A percentile compares a stretch with the other conserved stretches of the same genome.
These are phyloP conservation scores for Euphorbia corollata DNA, from an alignment of 441 rosid genomes.

Conservation along the genomic window DNA sequence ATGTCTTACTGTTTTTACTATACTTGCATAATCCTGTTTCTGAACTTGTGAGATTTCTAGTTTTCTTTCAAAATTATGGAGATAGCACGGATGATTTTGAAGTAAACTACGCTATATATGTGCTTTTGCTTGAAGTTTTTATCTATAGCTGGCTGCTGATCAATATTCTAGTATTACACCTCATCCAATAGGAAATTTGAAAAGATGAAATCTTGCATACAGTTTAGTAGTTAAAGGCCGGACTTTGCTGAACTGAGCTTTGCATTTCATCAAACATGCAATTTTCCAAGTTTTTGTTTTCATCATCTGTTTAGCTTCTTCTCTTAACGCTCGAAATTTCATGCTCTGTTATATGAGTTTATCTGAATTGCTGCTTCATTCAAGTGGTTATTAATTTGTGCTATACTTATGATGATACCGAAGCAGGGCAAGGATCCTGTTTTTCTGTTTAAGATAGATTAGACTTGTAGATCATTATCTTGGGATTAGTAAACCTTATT, in stretches of 20 bases:
- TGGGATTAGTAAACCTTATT: too few species aligned
- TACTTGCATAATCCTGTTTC: too few species aligned
- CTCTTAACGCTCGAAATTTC: not conserved
- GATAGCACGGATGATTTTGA: constrained; percentile 51
- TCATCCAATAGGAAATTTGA: too few species aligned
- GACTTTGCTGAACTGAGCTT: not conserved
- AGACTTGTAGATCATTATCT: not conserved
- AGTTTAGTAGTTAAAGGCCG: too few species aligned
- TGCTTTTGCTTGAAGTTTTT: not conserved
- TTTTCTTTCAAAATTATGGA: too few species aligned
- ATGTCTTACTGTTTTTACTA: constrained; percentile 31
- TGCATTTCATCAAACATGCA: not conserved
- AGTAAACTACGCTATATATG: constrained; percentile 2
- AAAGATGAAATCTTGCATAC: too few species aligned
- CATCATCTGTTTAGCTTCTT: too few species aligned
- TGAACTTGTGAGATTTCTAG: too few species aligned
- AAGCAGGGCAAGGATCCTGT: not conserved
- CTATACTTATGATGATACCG: not conserved
- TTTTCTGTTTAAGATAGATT: not conserved
- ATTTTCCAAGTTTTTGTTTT: not conserved
- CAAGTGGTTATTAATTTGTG: not conserved
- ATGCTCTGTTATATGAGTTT: not conserved
- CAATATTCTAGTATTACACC: too few species aligned
- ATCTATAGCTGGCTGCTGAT: too few species aligned
- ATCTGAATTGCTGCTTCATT: not conserved